Evolutionary conservation across 345 rosid genomes (phyloP), one percentile per base, ranked within the genome.

Genomic region (Sonneratia caseolaris): DNA sequence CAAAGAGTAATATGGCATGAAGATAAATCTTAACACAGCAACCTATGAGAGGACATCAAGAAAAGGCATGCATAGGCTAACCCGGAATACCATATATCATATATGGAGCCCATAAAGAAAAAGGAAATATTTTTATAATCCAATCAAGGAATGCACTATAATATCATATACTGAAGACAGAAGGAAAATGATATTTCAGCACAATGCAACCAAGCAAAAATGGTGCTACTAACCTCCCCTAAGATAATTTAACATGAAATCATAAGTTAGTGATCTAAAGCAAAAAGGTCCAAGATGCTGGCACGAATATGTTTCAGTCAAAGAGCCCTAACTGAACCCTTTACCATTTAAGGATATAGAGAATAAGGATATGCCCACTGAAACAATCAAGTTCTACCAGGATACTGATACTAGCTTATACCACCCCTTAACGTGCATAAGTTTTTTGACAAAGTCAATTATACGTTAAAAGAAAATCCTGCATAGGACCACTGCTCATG

Each of bases 1-100:
- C 71, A 62, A 15, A 62, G 35, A 75, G 59, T 42, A 35, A 70
- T 16, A 69, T 27, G 45, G 45, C 45, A 42, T 8, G 32, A n/a
- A 57, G 22, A 4, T 24, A n/a, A 24, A n/a, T 27, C 8, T 62
- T 24, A 59, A 62, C 66, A 27, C 16, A 16, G 9, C 38, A 62
- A 24, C 38, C 38, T 35, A 24, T 2, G 66, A 62, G 66, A 62
- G 27, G 19, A 27, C 66, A 32, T 16, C 66, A 62, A 62, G 37
- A 27, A 62, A 18, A 12, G 62, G 13, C 27, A 12, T 27, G 66
- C 35, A 62, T 62, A 62, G 9, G 27, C 9, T 12, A 13, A 27
- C 12, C 19, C 38, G 9, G 27, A 47, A 13, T 10, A 13, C 51
- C 51, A 47, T 47, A 47, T 47, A 47, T 8, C 51, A 47, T 13